Percentiles rank a stretch among this genome's conserved stretches.
Conservation (phyloP, 768 basidiomycete species). For the Fistulinella prunicolor region DNA sequence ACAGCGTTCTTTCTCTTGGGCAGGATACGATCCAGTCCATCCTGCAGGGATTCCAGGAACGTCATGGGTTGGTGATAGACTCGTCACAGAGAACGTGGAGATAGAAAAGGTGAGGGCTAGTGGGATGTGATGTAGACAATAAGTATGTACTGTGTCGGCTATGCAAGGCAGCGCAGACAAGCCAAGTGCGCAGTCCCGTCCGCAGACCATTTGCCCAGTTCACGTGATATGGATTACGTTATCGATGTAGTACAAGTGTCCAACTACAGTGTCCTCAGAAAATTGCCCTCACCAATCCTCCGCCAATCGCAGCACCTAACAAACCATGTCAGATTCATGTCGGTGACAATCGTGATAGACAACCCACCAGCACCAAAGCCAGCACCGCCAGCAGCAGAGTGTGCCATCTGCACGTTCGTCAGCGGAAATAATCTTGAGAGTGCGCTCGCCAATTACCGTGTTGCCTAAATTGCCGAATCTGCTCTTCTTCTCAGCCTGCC, state of each 20-base stretch:
- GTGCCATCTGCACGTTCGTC: conserved; percentile 42
- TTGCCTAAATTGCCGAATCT: conserved; percentile 56
- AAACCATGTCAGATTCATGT: neutral
- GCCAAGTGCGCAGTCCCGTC: conserved; percentile 11
- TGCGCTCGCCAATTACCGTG: conserved; percentile 41
- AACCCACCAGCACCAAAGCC: conserved; percentile 72
- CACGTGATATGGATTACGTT: conserved; percentile 29
- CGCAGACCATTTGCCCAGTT: neutral
- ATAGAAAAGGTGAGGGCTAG: neutral
- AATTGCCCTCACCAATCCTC: conserved; percentile 48
- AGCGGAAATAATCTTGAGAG: conserved; percentile 15
- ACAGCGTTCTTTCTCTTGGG: conserved; percentile 13
- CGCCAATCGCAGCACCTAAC: conserved; percentile 49
- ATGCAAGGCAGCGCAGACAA: conserved; percentile 10
- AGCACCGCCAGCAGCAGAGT: conserved; percentile 65
- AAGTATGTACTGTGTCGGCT: conserved; percentile 11
- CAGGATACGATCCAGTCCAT: conserved; percentile 31
- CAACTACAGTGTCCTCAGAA: conserved; percentile 32
- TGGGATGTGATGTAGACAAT: neutral
- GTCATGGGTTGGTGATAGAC: conserved; percentile 16
- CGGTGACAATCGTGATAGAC: neutral
- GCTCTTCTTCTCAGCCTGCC: conserved; percentile 47
- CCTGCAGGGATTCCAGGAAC: conserved; percentile 28
- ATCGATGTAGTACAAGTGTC: conserved; percentile 1
- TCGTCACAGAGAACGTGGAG: neutral